Base-by-base conservation (phyloP, 2,329 filamentous ascomycete genomes). In the Pseudogymnoascus sp. region DNA sequence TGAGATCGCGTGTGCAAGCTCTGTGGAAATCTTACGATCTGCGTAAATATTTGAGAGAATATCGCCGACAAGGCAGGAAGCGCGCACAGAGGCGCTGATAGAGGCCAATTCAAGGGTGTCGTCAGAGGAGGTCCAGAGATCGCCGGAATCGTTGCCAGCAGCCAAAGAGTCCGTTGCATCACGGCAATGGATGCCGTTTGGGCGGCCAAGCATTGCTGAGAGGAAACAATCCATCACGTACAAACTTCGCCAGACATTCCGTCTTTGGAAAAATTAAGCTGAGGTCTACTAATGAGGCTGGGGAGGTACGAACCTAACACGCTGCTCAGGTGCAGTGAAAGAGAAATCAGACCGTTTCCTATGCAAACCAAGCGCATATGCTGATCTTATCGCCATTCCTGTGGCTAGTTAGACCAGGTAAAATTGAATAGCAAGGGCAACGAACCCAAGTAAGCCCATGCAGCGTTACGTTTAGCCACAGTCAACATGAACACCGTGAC, bases 141-240 rank as follows among this genome's bases (percentile, higher is more conserved):
- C 16, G 8, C 38, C 36, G 21, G 18, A 23, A 38, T 44, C n/a
- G 56, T n/a, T 8, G 59, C 28, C 8, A 11, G 28, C 28, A 31
- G 8, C 28, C 28, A 36, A 60, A 5, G 63, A 14, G 11, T 66
- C 65, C 5, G 61, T 40, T 14, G 44, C 62, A 12, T 38, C 36
- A 7, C 44, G 56, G 28, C 37, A 44, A 50, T 16, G 44, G 56
- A 67, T 64, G 42, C 37, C 81, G 1, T 80, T 79, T 0, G 86
- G 86, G 8, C 85, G 80, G 4, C 87, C 87, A 1, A 89, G 75
- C 1, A 84, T 84, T 23, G 84, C 82, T 1, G 86, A 82, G 1
- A 89, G 76, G 61, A 89, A 84, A 14, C 83, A 79, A 69, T 89
- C 87, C 6, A 89, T 77, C 12, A 89, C 77, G 64, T 87, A 88